A percentile compares a stretch with the other conserved stretches of the same genome.
Conservation (phyloP, 352 stramenopile species). For the Phytophthora foliorum region DNA sequence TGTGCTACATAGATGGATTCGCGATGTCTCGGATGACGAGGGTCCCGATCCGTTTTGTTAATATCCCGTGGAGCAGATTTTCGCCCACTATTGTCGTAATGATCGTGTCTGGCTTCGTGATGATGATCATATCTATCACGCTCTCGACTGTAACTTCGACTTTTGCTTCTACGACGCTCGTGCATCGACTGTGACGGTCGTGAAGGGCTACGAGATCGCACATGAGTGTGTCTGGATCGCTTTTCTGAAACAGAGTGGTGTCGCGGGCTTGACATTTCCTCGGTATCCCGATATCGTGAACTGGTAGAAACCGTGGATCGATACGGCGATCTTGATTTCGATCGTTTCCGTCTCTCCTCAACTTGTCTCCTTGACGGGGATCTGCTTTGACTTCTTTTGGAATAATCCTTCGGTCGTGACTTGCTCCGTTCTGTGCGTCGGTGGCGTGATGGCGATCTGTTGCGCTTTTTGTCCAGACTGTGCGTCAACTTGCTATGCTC, state of each 20-base stretch:
- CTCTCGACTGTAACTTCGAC: background rate
- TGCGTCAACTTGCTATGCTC: background rate
- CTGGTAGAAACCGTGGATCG: background rate
- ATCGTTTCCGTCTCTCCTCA: slow-evolving; percentile 4
- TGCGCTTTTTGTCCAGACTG: background rate
- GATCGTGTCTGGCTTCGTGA: background rate
- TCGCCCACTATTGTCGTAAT: background rate
- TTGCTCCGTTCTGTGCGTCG: slow-evolving; percentile 9
- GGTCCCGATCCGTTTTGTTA: background rate
- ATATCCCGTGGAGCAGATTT: background rate
- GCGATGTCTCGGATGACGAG: background rate
- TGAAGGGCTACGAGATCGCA: slow-evolving; percentile 18
- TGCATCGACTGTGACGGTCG: background rate
- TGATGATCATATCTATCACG: slow-evolving; percentile 1
- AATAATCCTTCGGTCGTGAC: slow-evolving; percentile 9
- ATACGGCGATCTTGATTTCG: slow-evolving; percentile 23
- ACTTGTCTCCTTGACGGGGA: slow-evolving; percentile 13
- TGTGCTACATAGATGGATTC: background rate
- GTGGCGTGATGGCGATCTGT: slow-evolving; percentile 4
- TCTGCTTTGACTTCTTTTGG: slow-evolving; percentile 30
- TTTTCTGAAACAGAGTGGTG: slow-evolving; percentile 3
- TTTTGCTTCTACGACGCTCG: slow-evolving; percentile 1
- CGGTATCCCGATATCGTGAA: slow-evolving; percentile 2
- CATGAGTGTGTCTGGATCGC: background rate
- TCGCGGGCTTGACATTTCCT: slow-evolving; percentile 6